Evolutionary conservation across 805 yeast species (phyloP), one percentile per base, ranked within the genome.

Genomic region (Brettanomyces anomalus): DNA sequence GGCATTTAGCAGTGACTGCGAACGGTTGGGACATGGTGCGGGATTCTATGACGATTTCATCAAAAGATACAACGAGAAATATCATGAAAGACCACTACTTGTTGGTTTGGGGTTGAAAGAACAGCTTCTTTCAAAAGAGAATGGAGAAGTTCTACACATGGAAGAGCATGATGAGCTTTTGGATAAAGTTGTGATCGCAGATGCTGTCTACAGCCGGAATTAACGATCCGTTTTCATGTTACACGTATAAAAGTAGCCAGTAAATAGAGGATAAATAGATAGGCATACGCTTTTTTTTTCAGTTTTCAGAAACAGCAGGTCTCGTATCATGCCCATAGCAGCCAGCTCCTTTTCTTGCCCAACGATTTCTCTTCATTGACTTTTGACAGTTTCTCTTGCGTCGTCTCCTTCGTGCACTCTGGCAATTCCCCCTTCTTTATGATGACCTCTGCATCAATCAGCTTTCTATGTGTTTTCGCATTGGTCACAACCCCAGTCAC

Each of bases 11-110:
- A 49, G 21, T 4, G 45, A 45, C 1, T 61, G 67, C 15, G 44
- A 49, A 28, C 59, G 98, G 42, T 57, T 90, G 42, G 98, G 98
- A 1, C 95, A 87, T 57, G 98, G 98, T 1, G 90, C 81, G 4
- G 98, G 97, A 0, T 88, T 76, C 59, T 90, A 93, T 58, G 98
- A 90, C 58, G 86, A 81, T 52, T 84, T 69, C 52, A 70, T 84
- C 35, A 64, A 68, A 37, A 62, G 82, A 40, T 77, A 77, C 50
- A 19, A 47, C 6, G 58, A 69, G 54, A 33, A 20, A 4, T 55
- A 61, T 64, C 28, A 49, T 33, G 45, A 42, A 15, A 49, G 37
- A 15, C 82, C 83, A 0, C 57, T 55, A 31, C 51, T 78, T 30
- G 54, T 85, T 1, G 95, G 89, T 0, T 57, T 83, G 3, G 87